These are phyloP conservation scores for Pichia nanzhaoensis DNA, from an alignment of 805 yeast genomes.

Conservation along the genomic window DNA sequence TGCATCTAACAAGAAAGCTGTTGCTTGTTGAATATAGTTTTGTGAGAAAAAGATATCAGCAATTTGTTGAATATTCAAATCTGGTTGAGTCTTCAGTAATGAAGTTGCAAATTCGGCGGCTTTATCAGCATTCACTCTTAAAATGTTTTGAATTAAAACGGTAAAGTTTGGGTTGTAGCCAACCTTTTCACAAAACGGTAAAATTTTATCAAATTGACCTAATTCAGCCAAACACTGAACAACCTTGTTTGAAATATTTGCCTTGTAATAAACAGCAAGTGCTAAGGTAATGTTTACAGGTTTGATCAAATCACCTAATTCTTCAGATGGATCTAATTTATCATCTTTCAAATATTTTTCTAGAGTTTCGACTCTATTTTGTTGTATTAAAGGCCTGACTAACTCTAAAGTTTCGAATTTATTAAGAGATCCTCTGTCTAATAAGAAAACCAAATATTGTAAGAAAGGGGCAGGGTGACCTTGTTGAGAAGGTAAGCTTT, in stretches of 20 bases:
- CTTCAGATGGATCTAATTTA: constrained; percentile 92
- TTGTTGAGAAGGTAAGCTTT: constrained; percentile 83
- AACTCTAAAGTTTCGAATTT: constrained; percentile 90
- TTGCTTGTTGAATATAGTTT: constrained; percentile 93
- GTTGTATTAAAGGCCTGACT: constrained; percentile 92
- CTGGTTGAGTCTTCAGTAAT: constrained; percentile 56
- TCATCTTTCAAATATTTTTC: constrained; percentile 97
- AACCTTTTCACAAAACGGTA: constrained; percentile 89
- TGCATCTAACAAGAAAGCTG: constrained; percentile 93
- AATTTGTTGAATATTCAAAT: constrained; percentile 73
- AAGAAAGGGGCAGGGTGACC: constrained; percentile 93
- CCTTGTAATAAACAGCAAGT: constrained; percentile 81
- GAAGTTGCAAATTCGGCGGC: constrained; percentile 96
- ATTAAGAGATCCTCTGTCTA: constrained; percentile 90
- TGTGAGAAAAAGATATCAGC: constrained; percentile 94
- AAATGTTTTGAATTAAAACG: constrained; percentile 80
- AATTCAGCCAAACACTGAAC: constrained; percentile 88
- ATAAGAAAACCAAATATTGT: constrained; percentile 83
- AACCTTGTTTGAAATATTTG: constrained; percentile 80
- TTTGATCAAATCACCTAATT: constrained; percentile 92
- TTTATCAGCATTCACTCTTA: constrained; percentile 92
- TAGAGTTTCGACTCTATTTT: constrained; percentile 84
- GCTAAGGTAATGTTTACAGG: constrained; percentile 82
- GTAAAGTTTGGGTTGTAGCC: constrained; percentile 86
- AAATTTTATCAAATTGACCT: constrained; percentile 92